A percentile compares a stretch with the other conserved stretches of the same genome.
phyloP scores from a whole-genome alignment of 768 basidiomycete species.

The Podaxis sp. region DNA sequence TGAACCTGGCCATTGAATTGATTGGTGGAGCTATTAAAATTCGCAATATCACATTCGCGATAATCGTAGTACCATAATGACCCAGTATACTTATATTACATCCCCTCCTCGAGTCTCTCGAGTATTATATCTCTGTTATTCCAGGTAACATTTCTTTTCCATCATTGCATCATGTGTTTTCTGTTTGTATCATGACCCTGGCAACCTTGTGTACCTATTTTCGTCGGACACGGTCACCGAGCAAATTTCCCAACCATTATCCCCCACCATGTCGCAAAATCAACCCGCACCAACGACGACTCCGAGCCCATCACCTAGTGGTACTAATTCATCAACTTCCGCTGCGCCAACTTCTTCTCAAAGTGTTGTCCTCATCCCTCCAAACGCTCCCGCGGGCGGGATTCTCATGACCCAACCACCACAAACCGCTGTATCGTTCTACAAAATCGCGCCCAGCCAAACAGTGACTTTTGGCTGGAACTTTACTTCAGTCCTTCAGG shows the following conservation, averaged over 20 bases:
- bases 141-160: neutral
- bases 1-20: neutral
- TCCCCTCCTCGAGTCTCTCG: neutral
- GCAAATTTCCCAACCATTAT: neutral
- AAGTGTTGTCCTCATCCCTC: conserved; percentile 9
- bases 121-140: neutral
- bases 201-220: neutral
- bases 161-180: conserved; percentile 1
- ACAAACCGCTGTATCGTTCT: conserved; percentile 73
- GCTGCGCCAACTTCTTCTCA: neutral
- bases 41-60: neutral
- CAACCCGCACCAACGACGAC: neutral
- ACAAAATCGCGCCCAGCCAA: conserved; percentile 71
- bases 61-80: neutral
- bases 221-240: too few species aligned
- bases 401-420: conserved; percentile 75
- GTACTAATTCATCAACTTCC: neutral
- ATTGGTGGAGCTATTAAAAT: neutral
- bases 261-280: conserved; percentile 4
- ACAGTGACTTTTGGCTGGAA: conserved; percentile 87
- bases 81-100: neutral
- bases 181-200: neutral
- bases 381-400: conserved; percentile 35
- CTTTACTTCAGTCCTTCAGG: conserved; percentile 63
- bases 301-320: neutral